These are phyloP conservation scores for Colletotrichum limetticola DNA, from an alignment of 2,329 filamentous ascomycete species.

Conservation along the genomic window DNA sequence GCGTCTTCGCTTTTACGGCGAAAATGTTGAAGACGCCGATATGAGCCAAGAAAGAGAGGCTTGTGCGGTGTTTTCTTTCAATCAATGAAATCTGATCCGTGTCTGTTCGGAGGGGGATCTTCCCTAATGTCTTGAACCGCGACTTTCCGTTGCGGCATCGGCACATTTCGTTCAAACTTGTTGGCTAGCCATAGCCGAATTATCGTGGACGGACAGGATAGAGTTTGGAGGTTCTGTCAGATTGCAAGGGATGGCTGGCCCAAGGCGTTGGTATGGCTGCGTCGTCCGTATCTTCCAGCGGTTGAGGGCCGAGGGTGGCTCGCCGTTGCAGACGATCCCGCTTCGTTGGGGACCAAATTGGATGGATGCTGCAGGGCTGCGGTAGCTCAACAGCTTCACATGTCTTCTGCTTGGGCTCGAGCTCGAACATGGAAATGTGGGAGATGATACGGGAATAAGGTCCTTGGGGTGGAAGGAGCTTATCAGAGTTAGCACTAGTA, in stretches of 20 bases:
- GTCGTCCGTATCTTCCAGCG: neutral
- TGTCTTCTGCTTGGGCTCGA: neutral
- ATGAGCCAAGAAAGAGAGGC: neutral
- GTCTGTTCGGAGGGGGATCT: neutral
- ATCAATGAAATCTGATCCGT: neutral
- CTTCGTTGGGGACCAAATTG: slow-evolving; percentile 22
- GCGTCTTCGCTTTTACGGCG: slow-evolving; percentile 21
- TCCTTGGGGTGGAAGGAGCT: neutral
- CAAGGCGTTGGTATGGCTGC: neutral
- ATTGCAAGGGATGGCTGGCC: neutral
- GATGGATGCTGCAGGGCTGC: slow-evolving; percentile 14
- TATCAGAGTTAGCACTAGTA: no score
- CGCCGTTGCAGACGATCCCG: slow-evolving; percentile 19
- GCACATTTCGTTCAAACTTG: neutral
- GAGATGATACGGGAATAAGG: slow-evolving; percentile 5
- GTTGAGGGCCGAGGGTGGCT: slow-evolving; percentile 19
- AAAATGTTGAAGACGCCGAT: slow-evolving; percentile 20
- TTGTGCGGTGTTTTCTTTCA: neutral
- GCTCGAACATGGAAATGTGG: slow-evolving; percentile 10
- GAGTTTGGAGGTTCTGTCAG: neutral
- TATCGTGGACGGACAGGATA: neutral
- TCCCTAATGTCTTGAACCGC: slow-evolving; percentile 19
- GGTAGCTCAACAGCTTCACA: slow-evolving; percentile 29
- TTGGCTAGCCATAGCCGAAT: neutral
- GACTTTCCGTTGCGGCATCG: slow-evolving; percentile 20